Percentiles rank a stretch among this genome's conserved stretches.
Evolutionary conservation across 2,329 filamentous ascomycete genomes (phyloP).

Genomic region (Colletotrichum sp.): DNA sequence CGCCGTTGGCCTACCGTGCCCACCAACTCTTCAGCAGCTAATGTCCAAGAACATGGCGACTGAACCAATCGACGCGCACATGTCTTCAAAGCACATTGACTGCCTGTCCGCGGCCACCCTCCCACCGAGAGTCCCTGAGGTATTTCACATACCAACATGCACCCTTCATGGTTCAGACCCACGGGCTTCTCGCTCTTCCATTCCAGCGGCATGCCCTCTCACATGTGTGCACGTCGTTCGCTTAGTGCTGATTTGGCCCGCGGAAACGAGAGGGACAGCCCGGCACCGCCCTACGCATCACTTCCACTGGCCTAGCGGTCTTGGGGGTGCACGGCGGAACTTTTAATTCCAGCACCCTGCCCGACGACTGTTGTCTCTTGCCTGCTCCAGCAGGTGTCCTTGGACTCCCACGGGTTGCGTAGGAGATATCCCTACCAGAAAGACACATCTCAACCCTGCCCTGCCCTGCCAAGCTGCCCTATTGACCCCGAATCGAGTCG

Average conservation of each 20-base stretch:
- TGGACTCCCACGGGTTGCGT: neutral
- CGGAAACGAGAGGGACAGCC: constrained; percentile 13
- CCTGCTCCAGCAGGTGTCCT: neutral
- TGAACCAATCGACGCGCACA: neutral
- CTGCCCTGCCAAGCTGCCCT: constrained; percentile 8
- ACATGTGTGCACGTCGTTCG: constrained; percentile 13
- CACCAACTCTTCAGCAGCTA: neutral
- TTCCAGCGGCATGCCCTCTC: constrained; percentile 1
- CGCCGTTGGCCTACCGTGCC: neutral
- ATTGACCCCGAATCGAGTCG: constrained; percentile 5
- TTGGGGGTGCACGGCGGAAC: constrained; percentile 1
- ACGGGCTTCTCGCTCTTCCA: neutral
- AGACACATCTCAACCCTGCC: neutral
- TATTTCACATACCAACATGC: neutral
- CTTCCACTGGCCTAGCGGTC: constrained; percentile 8
- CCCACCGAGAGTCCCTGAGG: neutral
- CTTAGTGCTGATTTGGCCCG: constrained; percentile 22
- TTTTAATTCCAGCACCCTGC: constrained; percentile 1
- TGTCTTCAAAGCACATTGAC: neutral
- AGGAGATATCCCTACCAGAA: neutral
- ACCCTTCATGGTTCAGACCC: neutral
- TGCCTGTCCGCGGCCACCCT: neutral
- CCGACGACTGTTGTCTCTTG: neutral
- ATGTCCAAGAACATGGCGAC: neutral
- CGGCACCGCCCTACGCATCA: constrained; percentile 14